Evolutionary conservation across 768 basidiomycete genomes (phyloP), one percentile per base, ranked within the genome.

Genomic region (Tylopilus subfusipes): DNA sequence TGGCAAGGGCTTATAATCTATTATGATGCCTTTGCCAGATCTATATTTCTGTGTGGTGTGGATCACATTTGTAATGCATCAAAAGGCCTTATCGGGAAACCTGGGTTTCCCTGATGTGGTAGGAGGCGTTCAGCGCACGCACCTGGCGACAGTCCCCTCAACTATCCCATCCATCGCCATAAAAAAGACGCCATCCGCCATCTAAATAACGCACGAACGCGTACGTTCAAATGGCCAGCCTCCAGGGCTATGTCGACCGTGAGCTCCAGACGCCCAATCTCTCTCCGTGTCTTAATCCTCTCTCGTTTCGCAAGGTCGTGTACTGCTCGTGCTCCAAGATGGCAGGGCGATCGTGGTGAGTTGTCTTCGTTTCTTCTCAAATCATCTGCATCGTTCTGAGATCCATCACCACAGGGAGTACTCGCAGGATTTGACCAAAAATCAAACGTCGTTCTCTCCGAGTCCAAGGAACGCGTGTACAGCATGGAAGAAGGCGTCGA

Each of bases 391-490:
- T n/a, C n/a, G 16, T 1, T 29, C 4, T 29, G 27, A 29, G 9
- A 29, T 29, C n/a, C n/a, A 19, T n/a, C n/a, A 38, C n/a, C 36
- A 9, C 67, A 96, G 94, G 95, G 96, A 63, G 81, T 84, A 24
- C 81, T 99, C 72, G 88, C 88, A 36, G 96, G 96, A 47, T 95
- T 83, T 64, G 97, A 99, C 78, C 88, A 93, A 72, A 93, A 92
- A 72, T 93, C 93, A 30, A 98, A 98, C 71, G 83, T 98, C 65
- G 93, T 99, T 60, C 83, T 99, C 53, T 88, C 95, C 14, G 91
- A 95, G 68, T 90, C 87, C 53, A 92, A 88, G 67, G 97, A 99
- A 69, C 85, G 96, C 62, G 85, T 98, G 31, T 98, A 90, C 71
- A 90, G 88, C 66, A 73, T 82, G 50, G 97, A 99, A 16, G 90